These are phyloP conservation scores for Persicaria tinctoria DNA, from an alignment of 148 eudicot genomes.

Conservation along the genomic window DNA sequence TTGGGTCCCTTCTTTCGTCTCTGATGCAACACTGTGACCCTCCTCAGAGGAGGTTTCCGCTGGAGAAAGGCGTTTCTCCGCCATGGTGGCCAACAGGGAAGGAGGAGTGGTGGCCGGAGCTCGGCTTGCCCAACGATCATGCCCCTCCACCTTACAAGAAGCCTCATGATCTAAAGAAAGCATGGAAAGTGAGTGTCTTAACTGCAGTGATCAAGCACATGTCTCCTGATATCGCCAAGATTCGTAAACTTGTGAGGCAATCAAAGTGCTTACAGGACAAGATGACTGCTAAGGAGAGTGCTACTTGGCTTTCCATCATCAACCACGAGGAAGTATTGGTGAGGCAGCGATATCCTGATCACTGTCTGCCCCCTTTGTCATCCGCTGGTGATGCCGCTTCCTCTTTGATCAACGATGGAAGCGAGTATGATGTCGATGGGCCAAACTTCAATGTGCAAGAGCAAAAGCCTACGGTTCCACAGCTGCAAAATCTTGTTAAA, in stretches of 20 bases:
- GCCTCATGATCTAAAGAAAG: conserved; percentile 76
- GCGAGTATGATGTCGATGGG: conserved; percentile 37
- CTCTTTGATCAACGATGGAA: conserved; percentile 21
- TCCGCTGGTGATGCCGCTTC: conserved; percentile 21
- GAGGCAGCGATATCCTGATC: conserved; percentile 46
- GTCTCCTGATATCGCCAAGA: conserved; percentile 60
- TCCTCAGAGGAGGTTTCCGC: conserved; percentile 61
- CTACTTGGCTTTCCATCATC: conserved; percentile 56
- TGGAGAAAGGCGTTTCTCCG: conserved; percentile 61
- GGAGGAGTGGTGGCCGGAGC: conserved; percentile 63
- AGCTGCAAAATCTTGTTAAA: conserved; percentile 14
- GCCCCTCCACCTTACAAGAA: conserved; percentile 62
- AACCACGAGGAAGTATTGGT: conserved; percentile 56
- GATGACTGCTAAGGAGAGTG: conserved; percentile 75
- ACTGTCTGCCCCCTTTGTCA: conserved; percentile 13
- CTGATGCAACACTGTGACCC: conserved; percentile 76
- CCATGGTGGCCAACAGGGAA: conserved; percentile 77
- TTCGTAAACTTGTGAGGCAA: conserved; percentile 57
- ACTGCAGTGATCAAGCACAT: conserved; percentile 70
- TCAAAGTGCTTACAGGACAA: conserved; percentile 72
- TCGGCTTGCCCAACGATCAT: conserved; percentile 42
- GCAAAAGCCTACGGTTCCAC: conserved; percentile 8
- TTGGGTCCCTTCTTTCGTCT: conserved; percentile 57
- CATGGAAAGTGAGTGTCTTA: conserved; percentile 64
- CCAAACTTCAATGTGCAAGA: conserved; percentile 10